phyloP scores from a whole-genome alignment of 2,329 filamentous ascomycete species.

The Apiospora marii region DNA sequence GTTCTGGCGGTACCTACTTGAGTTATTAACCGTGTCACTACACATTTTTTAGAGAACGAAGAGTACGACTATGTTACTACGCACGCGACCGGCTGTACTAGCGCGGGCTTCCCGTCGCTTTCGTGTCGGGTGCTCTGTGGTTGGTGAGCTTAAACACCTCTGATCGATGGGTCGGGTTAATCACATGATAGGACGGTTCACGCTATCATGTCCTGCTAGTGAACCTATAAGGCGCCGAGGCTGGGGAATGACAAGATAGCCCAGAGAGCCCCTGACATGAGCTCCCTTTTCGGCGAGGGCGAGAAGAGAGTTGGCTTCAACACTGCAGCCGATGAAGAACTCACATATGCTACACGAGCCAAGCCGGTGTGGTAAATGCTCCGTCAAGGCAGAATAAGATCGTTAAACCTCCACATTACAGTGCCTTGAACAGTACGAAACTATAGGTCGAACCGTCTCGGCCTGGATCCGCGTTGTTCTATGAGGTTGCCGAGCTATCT shows the following conservation, averaged over 20 bases:
- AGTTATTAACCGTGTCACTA: background rate
- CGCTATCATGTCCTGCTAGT: background rate
- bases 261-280: too few relatives aligned
- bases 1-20: background rate
- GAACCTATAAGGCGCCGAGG: too few relatives aligned
- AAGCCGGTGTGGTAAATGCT: background rate
- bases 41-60: background rate
- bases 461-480: background rate
- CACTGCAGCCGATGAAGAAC: too few relatives aligned
- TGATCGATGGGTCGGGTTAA: background rate
- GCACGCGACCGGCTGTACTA: background rate
- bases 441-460: background rate
- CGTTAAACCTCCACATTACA: background rate
- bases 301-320: too few relatives aligned
- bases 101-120: background rate
- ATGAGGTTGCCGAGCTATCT: background rate
- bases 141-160: background rate
- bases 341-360: background rate
- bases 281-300: too few relatives aligned
- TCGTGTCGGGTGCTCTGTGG: background rate
- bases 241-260: too few relatives aligned
- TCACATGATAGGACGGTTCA: background rate
- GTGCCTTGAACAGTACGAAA: background rate
- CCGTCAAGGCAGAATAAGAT: background rate
- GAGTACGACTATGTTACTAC: background rate